Evolutionary conservation across 2,329 filamentous ascomycete species (phyloP), one percentile per base, ranked within the genome.

Genomic region (Talaromyces sp.): DNA sequence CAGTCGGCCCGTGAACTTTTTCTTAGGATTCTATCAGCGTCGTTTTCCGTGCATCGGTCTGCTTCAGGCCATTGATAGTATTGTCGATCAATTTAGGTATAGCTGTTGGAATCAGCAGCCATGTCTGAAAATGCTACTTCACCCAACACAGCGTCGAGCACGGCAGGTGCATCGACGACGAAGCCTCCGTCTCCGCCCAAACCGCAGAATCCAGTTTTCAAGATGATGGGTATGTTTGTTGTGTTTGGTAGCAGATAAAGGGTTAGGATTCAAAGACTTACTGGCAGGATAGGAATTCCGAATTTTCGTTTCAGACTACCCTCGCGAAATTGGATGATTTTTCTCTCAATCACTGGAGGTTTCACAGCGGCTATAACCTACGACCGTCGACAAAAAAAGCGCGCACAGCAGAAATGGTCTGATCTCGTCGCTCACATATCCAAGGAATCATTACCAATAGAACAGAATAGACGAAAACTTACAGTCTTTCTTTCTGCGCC

Each of bases 311-410:
- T 86, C 66, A 91, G 86, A 74, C 84, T 99, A 17, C 94, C 94
- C 7, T 97, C 93, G 17, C 89, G 94, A 61, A 97, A 97, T 73
- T 99, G 94, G 94, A 85, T 94, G 76, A 97, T 99, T 68, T 99
- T 99, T 78, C 85, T 92, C 74, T 81, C 88, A 48, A 73, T 97
- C 57, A 87, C 88, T 10, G 87, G 87, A 55, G 84, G 89, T 48
- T 88, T 96, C 70, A 85, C 89, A 5, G 85, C 84, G 15, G 89
- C 91, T 54, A 81, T 97, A 57, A 83, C 94, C 70, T 97, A 99
- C 79, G 94, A 99, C 75, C 90, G 90, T 69, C 87, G 89, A 60
- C 88, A 97, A 77, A 96, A 93, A 80, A 89, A 87, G 67, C 86
- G 86, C 62, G 86, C 87, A 55, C 93, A 94, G 58, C 83, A 88